Conservation (phyloP, 2,329 filamentous ascomycete genomes). For the Elsinoe perseae region DNA sequence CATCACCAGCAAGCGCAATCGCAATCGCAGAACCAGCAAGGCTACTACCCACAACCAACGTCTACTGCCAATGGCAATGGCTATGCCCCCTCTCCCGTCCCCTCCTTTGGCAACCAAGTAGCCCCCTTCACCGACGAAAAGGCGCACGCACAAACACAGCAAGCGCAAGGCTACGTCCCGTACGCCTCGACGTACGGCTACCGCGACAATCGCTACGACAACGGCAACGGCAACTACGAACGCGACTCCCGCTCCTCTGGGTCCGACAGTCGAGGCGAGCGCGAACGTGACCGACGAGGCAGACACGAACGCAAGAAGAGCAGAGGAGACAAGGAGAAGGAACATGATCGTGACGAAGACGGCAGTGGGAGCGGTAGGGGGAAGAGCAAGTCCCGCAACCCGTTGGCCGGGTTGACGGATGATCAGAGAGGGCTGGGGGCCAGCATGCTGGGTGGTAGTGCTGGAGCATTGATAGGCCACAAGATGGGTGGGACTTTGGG, state of each 20-base stretch:
- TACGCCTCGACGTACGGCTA: neutral
- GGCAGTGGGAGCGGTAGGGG: neutral
- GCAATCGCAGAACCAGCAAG: neutral
- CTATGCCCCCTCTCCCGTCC: conserved; percentile 8
- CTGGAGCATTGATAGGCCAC: conserved; percentile 25
- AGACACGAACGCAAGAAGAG: conserved; percentile 11
- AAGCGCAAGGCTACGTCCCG: neutral
- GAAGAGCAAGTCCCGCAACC: conserved; percentile 5
- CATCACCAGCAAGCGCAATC: neutral
- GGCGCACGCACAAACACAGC: neutral
- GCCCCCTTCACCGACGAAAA: conserved; percentile 14
- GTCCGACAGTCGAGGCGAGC: neutral
- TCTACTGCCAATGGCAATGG: neutral
- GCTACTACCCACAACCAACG: conserved; percentile 11
- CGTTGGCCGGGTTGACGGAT: conserved; percentile 17
- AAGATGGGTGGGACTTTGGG: conserved; percentile 20
- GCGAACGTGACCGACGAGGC: neutral
- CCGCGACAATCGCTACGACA: neutral
- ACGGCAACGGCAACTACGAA: neutral
- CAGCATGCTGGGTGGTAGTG: conserved; percentile 24
- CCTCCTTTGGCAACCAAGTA: conserved; percentile 13
- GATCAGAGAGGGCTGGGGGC: conserved; percentile 25
- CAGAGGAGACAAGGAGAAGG: neutral
- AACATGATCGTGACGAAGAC: neutral
- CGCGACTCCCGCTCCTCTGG: neutral